Base-by-base conservation (phyloP, 345 rosid species). In the Lumnitzera racemosa region DNA sequence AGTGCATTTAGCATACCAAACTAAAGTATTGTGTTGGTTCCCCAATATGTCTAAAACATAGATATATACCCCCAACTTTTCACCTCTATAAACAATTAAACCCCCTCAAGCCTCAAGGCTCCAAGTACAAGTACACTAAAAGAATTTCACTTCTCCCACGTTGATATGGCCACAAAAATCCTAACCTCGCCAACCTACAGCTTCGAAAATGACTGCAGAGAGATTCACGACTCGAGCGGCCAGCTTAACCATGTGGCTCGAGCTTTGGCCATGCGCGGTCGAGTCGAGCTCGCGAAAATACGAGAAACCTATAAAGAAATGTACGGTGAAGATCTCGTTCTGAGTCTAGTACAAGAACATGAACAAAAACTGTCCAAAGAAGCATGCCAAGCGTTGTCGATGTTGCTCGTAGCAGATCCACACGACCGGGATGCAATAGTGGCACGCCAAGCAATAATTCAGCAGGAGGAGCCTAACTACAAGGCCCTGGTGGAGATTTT, bases 351-450 rank as follows among this genome's bases (percentile, higher is more conserved):
- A 13, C 64, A 68, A 4, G 61, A 58, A 29, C 49, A 61, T 47
- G 17, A 46, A 27, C 4, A 46, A 31, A 27, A 66, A 53, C 36
- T 62, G 48, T 71, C 57, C 2, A 41, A 67, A 0, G 73, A 66
- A 63, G 29, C 46, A 12, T 59, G 64, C 24, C 47, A 52, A 25
- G 80, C 75, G n/a, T 59, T 83, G 73, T 76, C 67, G 4, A 24
- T 78, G 56, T 72, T 83, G 73, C 67, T 80, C 77, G 57, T 78
- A 2, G 43, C 10, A 36, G 76, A 81, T 43, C 67, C 88, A 3
- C 77, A 77, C 53, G 86, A 78, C 53, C 76, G 87, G 7, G 94
- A 87, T 56, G 83, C 90, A 3, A 29, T 56, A 17, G 63, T 80
- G 58, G 84, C 78, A 25, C 59, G 75, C 54, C 76, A 80, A 62